Base-by-base conservation (phyloP, 2,329 filamentous ascomycete genomes). In the Eutypa lata region DNA sequence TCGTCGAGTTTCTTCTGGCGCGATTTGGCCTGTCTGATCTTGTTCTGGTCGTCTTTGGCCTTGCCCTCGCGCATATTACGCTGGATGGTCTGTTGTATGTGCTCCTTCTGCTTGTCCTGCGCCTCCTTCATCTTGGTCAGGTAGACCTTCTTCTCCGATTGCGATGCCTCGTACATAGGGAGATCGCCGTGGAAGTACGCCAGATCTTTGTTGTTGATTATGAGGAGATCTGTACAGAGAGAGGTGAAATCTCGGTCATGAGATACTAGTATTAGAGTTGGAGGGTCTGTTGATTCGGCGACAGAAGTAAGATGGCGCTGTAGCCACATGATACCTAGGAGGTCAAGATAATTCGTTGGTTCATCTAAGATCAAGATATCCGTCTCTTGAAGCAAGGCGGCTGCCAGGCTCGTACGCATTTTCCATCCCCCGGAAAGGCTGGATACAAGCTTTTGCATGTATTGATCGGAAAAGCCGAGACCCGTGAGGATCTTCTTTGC, bases 1-100 rank as follows among this genome's bases (percentile, higher is more conserved):
- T 94, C 87, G 52, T 95, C 90, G 1, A 95, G 78, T 66, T 91
- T 92, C 75, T 91, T 93, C 72, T 92, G 89, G 1, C 90, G 79
- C 4, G 87, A 90, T 57, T 91, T 92, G 3, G 90, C 90, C 73
- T 92, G 89, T n/a, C 89, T 84, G 2, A 95, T 77, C 67, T 91
- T 92, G 66, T 93, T 93, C 61, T 91, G 87, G 63, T 95, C 90
- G 28, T 90, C 89, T 24, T 86, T 87, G 47, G 85, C 84, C 66
- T 87, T 89, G 7, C 89, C 91, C 19, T 87, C 82, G 58, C 86
- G 87, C 63, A 91, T 81, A 59, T 89, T 93, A 54, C 86, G 82
- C 19, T 81, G 78, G 48, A 95, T 91, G 0, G 86, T 89, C 61
- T 89, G 83, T 69, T 93, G 86, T 56, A 95, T 89, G 62, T 94